A percentile compares a stretch with the other conserved stretches of the same genome.
Evolutionary conservation across 306 rosid species (phyloP).

Genomic region (Trifolium pratense): DNA sequence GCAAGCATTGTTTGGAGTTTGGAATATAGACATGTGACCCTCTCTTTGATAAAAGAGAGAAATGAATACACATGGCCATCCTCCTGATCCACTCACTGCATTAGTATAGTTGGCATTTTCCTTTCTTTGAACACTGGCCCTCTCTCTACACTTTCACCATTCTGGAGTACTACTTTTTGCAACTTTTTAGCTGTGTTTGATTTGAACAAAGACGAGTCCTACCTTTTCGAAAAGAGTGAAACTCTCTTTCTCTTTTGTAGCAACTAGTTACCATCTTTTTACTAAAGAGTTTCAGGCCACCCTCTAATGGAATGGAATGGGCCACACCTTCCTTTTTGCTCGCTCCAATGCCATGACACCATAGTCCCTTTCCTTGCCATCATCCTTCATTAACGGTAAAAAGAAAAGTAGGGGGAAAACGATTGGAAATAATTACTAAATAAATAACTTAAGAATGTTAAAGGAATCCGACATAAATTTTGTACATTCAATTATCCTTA

Average conservation of each 20-base stretch:
- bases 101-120: not conserved
- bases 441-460: too few species aligned
- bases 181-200: not conserved
- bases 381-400: not conserved
- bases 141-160: not conserved
- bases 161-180: constrained; percentile 7
- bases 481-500: too few species aligned
- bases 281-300: not conserved
- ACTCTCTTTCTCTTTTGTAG: not conserved
- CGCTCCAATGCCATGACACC: not conserved
- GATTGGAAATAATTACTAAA: too few species aligned
- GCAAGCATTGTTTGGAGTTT: not conserved
- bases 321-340: not conserved
- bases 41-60: not conserved
- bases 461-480: too few species aligned
- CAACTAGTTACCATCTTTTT: not conserved
- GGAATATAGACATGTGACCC: not conserved
- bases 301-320: not conserved
- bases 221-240: not conserved
- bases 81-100: too few species aligned
- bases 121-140: not conserved
- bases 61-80: not conserved
- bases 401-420: not conserved
- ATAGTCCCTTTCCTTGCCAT: too few species aligned
- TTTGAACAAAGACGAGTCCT: not conserved